phyloP scores from a whole-genome alignment of 192 early-diverging fungal genomes.

The Backusella australiensis region DNA sequence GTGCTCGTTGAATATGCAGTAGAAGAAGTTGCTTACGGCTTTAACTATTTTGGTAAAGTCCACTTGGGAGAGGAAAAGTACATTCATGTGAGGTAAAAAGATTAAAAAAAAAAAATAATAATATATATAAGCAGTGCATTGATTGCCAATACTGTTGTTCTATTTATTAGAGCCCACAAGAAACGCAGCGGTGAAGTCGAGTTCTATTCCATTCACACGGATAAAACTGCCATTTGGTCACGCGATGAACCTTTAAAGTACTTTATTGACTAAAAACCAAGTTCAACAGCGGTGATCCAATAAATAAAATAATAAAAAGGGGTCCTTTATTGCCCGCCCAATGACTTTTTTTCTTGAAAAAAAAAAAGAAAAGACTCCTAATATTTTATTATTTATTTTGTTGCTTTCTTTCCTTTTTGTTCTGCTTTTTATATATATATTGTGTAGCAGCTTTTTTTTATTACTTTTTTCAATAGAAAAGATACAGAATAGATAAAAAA shows the following conservation, averaged over 20 bases:
- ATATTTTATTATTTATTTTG: not conserved
- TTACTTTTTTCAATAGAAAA: not conserved
- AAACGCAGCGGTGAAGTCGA: slow-evolving; percentile 34
- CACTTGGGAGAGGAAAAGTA: slow-evolving; percentile 49
- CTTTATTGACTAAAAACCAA: slow-evolving; percentile 45
- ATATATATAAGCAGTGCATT: not conserved
- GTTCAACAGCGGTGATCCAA: not conserved
- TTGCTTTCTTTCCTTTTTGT: not conserved
- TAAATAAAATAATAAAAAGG: slow-evolving; percentile 1
- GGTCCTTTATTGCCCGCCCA: not conserved
- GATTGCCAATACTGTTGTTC: not conserved
- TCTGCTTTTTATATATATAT: not conserved
- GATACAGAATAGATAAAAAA: not conserved
- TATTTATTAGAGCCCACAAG: slow-evolving; percentile 40
- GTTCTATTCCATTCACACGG: slow-evolving; percentile 49
- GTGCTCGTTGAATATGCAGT: slow-evolving; percentile 46
- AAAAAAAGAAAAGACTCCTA: not conserved
- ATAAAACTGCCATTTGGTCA: slow-evolving; percentile 53
- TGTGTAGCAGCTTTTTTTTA: not conserved
- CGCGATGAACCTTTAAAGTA: slow-evolving; percentile 45
- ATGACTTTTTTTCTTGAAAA: not conserved
- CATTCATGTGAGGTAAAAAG: slow-evolving; percentile 49
- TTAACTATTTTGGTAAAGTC: slow-evolving; percentile 56
- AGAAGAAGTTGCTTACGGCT: slow-evolving; percentile 53
- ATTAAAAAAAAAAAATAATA: not conserved